These are phyloP conservation scores for Westerdykella ornata DNA, from an alignment of 2,329 filamentous ascomycete species.

Conservation along the genomic window DNA sequence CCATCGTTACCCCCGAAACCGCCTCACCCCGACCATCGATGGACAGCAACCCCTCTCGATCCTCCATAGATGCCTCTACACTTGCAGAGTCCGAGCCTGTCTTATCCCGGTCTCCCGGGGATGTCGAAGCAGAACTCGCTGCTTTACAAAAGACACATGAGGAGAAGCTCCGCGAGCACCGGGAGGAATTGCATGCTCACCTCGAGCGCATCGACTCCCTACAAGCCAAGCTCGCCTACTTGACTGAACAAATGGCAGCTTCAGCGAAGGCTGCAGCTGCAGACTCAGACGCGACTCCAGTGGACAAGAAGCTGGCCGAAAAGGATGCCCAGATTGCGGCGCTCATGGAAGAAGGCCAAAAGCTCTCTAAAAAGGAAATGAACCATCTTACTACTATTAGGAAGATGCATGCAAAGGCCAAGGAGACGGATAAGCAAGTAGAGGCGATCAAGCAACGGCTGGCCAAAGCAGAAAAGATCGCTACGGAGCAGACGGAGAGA, in stretches of 20 bases:
- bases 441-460: constrained; percentile 53
- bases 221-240: constrained; percentile 82
- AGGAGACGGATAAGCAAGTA: constrained; percentile 48
- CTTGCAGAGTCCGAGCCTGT: constrained; percentile 30
- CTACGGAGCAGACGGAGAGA: constrained; percentile 55
- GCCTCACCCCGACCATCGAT: constrained; percentile 30
- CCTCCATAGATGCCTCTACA: constrained; percentile 23
- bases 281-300: constrained; percentile 17
- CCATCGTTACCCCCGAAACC: constrained; percentile 24
- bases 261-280: constrained; percentile 62
- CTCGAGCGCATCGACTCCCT: constrained; percentile 87
- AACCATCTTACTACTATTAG: constrained; percentile 78
- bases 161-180: constrained; percentile 53
- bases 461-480: constrained; percentile 58
- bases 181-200: constrained; percentile 77
- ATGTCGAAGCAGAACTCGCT: constrained; percentile 42
- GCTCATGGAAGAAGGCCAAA: constrained; percentile 87
- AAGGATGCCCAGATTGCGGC: constrained; percentile 86
- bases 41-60: constrained; percentile 27
- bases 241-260: constrained; percentile 73
- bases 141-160: constrained; percentile 47
- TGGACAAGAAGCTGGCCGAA: constrained; percentile 74
- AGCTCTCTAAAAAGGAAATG: constrained; percentile 77
- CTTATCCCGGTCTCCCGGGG: constrained; percentile 19
- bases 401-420: constrained; percentile 56